A percentile compares a stretch with the other conserved stretches of the same genome.
phyloP scores from a whole-genome alignment of 1,284 basidiomycete genomes.

The Singerocomus inundabilis region DNA sequence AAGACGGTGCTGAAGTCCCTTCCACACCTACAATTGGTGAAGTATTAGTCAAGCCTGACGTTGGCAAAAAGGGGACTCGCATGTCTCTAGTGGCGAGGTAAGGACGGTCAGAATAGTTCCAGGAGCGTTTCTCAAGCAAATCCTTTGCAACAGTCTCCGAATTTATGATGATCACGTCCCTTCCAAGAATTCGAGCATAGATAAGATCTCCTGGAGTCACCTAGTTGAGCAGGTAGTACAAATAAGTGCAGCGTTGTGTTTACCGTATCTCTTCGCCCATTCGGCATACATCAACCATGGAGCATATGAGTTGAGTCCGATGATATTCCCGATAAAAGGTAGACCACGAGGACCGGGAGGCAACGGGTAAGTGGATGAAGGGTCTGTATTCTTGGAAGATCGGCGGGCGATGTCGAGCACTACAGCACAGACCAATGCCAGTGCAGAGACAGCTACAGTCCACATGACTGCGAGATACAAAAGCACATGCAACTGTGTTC shows the following conservation, averaged over 20 bases:
- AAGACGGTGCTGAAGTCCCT: conserved; percentile 37
- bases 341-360: background rate
- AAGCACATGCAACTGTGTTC: background rate
- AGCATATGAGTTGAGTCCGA: background rate
- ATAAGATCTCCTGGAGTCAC: background rate
- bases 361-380: background rate
- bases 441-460: background rate
- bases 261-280: background rate
- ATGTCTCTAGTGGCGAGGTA: background rate
- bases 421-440: background rate
- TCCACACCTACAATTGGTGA: conserved; percentile 35
- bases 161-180: background rate
- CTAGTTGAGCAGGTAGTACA: background rate
- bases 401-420: background rate
- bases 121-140: conserved; percentile 3
- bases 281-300: conserved; percentile 1
- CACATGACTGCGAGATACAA: background rate
- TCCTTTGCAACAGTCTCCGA: conserved; percentile 1
- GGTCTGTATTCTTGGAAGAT: background rate
- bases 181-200: background rate
- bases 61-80: background rate
- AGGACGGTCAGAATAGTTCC: conserved; percentile 9
- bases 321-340: background rate
- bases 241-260: background rate
- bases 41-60: background rate